phyloP scores from a whole-genome alignment of 106 monocot genomes.

The Triglochin maritima region DNA sequence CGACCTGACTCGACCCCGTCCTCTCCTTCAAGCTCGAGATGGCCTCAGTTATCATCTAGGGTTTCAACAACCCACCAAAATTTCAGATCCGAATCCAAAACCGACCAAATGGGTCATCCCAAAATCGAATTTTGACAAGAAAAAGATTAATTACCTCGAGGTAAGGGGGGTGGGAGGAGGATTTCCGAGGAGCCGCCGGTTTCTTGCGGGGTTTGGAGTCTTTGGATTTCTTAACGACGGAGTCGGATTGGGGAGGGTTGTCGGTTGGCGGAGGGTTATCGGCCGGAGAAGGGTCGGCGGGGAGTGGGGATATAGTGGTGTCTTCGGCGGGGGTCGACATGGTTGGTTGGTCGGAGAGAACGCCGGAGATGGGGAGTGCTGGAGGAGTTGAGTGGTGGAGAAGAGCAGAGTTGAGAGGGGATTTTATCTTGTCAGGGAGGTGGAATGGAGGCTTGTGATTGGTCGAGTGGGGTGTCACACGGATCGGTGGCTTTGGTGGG shows the following conservation, averaged over 20 bases:
- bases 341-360: not conserved
- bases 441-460: constrained; percentile 19
- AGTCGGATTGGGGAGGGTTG: not conserved
- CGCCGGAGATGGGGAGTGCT: not conserved
- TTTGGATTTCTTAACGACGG: constrained; percentile 22
- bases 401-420: not conserved
- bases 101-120: not conserved
- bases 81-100: not conserved
- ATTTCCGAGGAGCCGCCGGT: constrained; percentile 29
- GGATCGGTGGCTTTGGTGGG: constrained; percentile 13
- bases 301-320: not conserved
- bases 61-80: not conserved
- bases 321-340: constrained; percentile 26
- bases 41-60: constrained; percentile 74
- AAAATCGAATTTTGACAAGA: not conserved
- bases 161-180: constrained; percentile 58
- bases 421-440: constrained; percentile 16
- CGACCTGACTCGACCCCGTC: constrained; percentile 72
- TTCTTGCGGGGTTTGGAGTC: constrained; percentile 30
- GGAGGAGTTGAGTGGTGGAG: not conserved
- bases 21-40: constrained; percentile 61
- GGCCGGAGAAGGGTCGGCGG: not conserved
- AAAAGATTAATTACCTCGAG: constrained; percentile 30
- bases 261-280: constrained; percentile 4
- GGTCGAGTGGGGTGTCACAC: constrained; percentile 7